A percentile compares a stretch with the other conserved stretches of the same genome.
Conservation (phyloP, 1,139 yeast species). For the Protomyces macrosporus region DNA sequence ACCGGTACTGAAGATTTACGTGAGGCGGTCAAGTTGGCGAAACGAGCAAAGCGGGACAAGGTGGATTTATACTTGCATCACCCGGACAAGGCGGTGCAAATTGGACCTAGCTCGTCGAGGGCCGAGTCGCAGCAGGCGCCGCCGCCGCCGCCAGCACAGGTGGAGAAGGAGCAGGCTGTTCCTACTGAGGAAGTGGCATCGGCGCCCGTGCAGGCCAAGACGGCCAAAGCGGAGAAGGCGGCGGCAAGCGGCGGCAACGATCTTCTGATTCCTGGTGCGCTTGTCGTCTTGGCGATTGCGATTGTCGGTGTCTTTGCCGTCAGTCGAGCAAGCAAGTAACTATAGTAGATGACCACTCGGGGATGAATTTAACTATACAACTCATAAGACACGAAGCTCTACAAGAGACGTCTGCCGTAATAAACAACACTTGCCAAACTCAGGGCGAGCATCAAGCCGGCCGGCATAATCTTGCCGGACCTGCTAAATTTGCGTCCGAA, state of each 20-base stretch:
- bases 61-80: constrained; percentile 72
- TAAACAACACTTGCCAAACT: constrained; percentile 6
- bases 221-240: constrained; percentile 32
- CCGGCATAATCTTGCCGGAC: constrained; percentile 21
- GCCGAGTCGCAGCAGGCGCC: constrained; percentile 26
- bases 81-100: constrained; percentile 45
- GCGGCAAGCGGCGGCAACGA: constrained; percentile 58
- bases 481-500: background rate
- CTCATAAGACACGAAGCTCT: background rate
- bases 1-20: constrained; percentile 66
- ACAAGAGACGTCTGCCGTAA: constrained; percentile 10
- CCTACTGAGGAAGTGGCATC: background rate
- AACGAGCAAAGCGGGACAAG: constrained; percentile 50
- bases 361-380: background rate
- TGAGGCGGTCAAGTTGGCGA: constrained; percentile 62
- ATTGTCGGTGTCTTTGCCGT: constrained; percentile 52
- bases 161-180: background rate
- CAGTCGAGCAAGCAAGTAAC: constrained; percentile 22
- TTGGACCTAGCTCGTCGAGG: too few species aligned
- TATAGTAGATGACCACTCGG: background rate
- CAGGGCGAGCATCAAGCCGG: constrained; percentile 7
- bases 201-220: background rate
- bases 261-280: constrained; percentile 57
- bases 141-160: constrained; percentile 15
- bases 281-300: constrained; percentile 59